phyloP scores from a whole-genome alignment of 148 eudicot species.

The Diospyros lotus region DNA sequence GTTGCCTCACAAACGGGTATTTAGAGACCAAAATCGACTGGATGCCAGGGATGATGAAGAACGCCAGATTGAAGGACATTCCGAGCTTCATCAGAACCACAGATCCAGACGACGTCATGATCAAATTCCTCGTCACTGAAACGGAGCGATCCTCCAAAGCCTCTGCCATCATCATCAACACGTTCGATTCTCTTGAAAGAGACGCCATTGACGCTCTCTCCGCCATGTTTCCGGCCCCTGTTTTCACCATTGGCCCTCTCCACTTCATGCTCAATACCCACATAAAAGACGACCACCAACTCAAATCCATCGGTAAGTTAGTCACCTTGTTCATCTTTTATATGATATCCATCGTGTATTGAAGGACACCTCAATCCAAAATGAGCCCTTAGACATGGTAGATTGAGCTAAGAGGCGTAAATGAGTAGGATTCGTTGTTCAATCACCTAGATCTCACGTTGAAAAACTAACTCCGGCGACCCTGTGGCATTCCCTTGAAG shows the following conservation, averaged over 20 bases:
- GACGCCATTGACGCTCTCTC: slow-evolving; percentile 30
- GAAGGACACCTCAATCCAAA: no score
- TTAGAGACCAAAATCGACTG: slow-evolving; percentile 42
- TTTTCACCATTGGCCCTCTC: slow-evolving; percentile 47
- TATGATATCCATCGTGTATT: no score
- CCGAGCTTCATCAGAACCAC: slow-evolving; percentile 57
- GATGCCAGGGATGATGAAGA: slow-evolving; percentile 30
- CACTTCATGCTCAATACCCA: slow-evolving; percentile 19
- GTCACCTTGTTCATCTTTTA: no score
- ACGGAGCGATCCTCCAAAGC: slow-evolving; percentile 23
- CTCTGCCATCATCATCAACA: slow-evolving; percentile 44
- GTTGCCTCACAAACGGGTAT: slow-evolving; percentile 42
- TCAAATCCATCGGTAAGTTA: slow-evolving; percentile 19
- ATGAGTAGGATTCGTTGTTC: no score
- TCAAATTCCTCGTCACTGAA: slow-evolving; percentile 21
- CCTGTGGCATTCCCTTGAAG: no score
- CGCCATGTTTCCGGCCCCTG: slow-evolving; percentile 20
- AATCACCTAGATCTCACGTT: no score
- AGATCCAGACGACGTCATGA: slow-evolving; percentile 37
- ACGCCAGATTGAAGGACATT: slow-evolving; percentile 25
- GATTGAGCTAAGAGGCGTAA: no score
- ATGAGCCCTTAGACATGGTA: no score
- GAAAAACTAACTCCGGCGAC: no score
- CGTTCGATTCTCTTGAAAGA: slow-evolving; percentile 44
- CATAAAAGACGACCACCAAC: slow-evolving; percentile 9